Base-by-base conservation (phyloP, 176 grass and related monocot genomes). In the Paspalum vaginatum region DNA sequence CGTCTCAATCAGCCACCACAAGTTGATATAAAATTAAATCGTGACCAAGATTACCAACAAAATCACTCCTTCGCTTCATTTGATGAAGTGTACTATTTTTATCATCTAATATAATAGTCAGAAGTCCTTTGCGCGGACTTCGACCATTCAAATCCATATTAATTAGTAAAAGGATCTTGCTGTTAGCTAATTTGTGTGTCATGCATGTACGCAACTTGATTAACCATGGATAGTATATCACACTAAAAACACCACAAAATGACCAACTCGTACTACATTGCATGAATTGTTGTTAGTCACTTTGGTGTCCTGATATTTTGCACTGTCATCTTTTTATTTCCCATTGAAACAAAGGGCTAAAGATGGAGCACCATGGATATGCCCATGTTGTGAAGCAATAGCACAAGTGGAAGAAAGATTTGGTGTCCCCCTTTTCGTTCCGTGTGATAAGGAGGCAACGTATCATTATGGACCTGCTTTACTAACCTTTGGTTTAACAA, bases 401-500 rank as follows among this genome's bases (percentile, higher is more conserved):
- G 9, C 38, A 13, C 27, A 26, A 82, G 85, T 87, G 85, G 85
- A 61, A 54, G 8, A 25, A 46, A 64, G 85, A 87, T 77, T 87
- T 70, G 85, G 38, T 56, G 85, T 44, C 63, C 13, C 13, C 72
- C 76, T 70, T 86, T 78, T 45, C 48, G 11, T 20, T 2, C 70
- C 46, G 32, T 32, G 12, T 47, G 21, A 67, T 52, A 54, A 79
- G 72, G 56, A 72, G 17, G 58, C 75, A 42, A 72, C 8, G 20
- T 44, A 72, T 75, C 59, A 38, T 32, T 46, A 43, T 79, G 66
- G 56, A 15, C 17, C 38, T 70, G 63, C 21, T 37, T 68, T 76
- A 27, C 25, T 61, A 47, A 37, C 48, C 48, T 76, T 75, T 65
- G 46, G n/a, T 56, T 79, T 56, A 68, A 68, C n/a, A 68, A 79